Evolutionary conservation across 2,329 filamentous ascomycete species (phyloP).

Genomic region (Torrubiellomyces zombiae): DNA sequence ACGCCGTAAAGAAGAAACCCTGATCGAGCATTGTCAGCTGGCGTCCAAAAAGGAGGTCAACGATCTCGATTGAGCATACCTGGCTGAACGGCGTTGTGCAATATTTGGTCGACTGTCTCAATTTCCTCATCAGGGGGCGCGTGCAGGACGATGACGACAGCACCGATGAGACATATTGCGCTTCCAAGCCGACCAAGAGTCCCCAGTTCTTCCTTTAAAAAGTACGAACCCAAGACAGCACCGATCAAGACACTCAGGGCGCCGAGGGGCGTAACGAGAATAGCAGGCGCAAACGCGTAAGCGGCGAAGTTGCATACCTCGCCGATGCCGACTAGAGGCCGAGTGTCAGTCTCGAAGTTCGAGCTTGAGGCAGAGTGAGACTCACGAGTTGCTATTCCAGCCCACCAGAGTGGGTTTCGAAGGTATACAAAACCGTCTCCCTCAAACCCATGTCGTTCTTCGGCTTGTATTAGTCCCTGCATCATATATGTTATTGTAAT

Average conservation of each 20-base stretch:
- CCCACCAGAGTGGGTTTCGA: constrained; percentile 95
- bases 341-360: not conserved
- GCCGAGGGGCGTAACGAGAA: constrained; percentile 87
- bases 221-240: constrained; percentile 87
- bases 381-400: constrained; percentile 75
- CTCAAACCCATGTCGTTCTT: constrained; percentile 85
- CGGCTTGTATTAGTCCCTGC: constrained; percentile 77
- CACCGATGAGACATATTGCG: constrained; percentile 88
- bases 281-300: constrained; percentile 97
- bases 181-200: constrained; percentile 84
- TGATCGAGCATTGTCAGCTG: too few species aligned
- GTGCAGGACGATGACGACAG: constrained; percentile 93
- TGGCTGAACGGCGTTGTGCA: constrained; percentile 78
- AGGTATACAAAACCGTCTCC: constrained; percentile 92
- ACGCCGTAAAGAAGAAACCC: constrained; percentile 81
- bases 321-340: constrained; percentile 60
- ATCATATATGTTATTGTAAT: too few species aligned
- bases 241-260: constrained; percentile 90
- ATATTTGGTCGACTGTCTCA: constrained; percentile 76
- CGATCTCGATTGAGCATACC: too few species aligned
- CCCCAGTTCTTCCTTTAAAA: constrained; percentile 80
- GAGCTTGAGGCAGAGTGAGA: constrained; percentile 1
- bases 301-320: constrained; percentile 96
- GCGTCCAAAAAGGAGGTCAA: too few species aligned
- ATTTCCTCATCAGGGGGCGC: constrained; percentile 89